Conservation (phyloP, 495 filamentous ascomycete species). For the Annulohypoxylon moriforme region DNA sequence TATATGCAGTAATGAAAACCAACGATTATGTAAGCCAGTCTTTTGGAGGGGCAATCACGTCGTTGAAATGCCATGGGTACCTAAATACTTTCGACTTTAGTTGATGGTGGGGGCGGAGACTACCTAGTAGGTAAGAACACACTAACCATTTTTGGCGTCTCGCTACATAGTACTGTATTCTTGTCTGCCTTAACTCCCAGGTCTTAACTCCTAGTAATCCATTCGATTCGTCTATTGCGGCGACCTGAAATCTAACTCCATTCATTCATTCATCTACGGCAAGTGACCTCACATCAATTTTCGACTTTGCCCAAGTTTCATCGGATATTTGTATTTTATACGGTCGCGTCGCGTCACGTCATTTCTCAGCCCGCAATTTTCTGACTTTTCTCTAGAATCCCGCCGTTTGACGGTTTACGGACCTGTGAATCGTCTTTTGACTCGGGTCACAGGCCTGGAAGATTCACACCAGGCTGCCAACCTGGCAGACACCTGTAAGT, state of each 20-base stretch:
- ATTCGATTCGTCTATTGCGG: not conserved
- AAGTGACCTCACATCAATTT: not conserved
- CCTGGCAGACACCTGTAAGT: constrained; percentile 22
- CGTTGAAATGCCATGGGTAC: not conserved
- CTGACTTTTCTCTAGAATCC: not conserved
- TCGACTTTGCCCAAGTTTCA: not conserved
- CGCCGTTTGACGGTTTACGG: not conserved
- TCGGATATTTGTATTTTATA: not conserved
- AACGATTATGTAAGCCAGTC: not conserved
- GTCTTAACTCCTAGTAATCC: constrained; percentile 1
- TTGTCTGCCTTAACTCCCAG: constrained; percentile 1
- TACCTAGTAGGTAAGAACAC: not conserved
- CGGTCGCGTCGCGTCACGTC: not conserved
- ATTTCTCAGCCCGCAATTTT: too few relatives aligned
- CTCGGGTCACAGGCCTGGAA: constrained; percentile 26
- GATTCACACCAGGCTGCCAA: constrained; percentile 13
- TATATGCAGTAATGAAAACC: not conserved
- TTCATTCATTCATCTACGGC: not conserved
- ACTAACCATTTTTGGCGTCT: not conserved
- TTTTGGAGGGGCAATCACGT: not conserved
- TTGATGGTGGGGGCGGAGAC: not conserved
- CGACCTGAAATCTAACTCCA: not conserved
- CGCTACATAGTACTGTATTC: too few relatives aligned
- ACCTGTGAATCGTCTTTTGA: not conserved
- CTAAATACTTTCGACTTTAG: not conserved